phyloP scores from a whole-genome alignment of 305 asterid species.

The Solanum chacoense region DNA sequence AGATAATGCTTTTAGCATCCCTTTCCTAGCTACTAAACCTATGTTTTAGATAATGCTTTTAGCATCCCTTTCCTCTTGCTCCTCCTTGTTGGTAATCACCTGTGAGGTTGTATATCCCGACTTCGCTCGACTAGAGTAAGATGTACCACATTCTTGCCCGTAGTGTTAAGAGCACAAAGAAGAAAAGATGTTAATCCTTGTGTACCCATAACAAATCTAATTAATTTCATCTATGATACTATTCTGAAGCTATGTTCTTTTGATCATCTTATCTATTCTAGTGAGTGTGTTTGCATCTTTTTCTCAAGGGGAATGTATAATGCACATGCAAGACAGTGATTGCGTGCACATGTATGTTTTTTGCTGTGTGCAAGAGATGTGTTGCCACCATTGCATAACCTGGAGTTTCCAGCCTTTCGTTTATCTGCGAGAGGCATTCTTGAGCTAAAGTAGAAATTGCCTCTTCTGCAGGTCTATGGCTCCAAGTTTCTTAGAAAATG shows the following conservation, averaged over 20 bases:
- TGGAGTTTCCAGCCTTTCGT: background rate
- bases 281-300: background rate
- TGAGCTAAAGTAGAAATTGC: background rate
- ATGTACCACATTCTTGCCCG: background rate
- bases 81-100: background rate
- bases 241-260: background rate
- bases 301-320: background rate
- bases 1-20: background rate
- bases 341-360: background rate
- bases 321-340: background rate
- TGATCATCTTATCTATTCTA: background rate
- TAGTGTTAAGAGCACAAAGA: background rate
- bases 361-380: background rate
- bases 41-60: background rate
- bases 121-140: background rate
- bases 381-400: background rate
- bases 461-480: conserved; percentile 50
- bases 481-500: conserved; percentile 59
- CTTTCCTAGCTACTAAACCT: background rate
- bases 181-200: background rate
- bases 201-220: background rate
- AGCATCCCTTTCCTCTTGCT: background rate
- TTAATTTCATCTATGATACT: background rate
- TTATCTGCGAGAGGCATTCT: background rate
- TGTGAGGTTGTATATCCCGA: background rate